Conservation (phyloP, 768 basidiomycete genomes). For the Roridomyces roridus region DNA sequence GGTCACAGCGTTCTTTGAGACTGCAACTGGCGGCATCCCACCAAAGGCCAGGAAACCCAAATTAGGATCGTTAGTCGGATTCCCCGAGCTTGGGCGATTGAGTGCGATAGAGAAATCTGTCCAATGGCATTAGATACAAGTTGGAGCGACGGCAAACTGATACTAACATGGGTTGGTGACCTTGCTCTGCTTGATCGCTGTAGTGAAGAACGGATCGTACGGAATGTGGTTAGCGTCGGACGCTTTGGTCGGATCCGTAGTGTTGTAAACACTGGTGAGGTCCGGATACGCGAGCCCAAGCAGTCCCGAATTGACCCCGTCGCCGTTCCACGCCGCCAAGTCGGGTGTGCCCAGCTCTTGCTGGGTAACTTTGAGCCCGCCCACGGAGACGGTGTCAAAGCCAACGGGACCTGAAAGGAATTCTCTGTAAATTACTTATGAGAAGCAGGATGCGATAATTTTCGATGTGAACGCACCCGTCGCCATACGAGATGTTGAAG, state of each 20-base stretch:
- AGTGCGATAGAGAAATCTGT: conserved; percentile 32
- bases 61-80: conserved; percentile 15
- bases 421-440: conserved; percentile 8
- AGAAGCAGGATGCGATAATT: neutral
- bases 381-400: conserved; percentile 28
- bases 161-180: conserved; percentile 24
- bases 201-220: conserved; percentile 30
- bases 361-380: conserved; percentile 20
- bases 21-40: conserved; percentile 28
- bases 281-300: conserved; percentile 28
- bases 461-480: conserved; percentile 5
- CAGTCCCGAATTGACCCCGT: conserved; percentile 22
- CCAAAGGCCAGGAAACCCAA: conserved; percentile 30
- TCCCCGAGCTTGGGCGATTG: conserved; percentile 21
- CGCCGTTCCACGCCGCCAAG: conserved; percentile 26
- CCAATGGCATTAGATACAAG: neutral
- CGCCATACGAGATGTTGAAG: conserved; percentile 29
- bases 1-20: conserved; percentile 20
- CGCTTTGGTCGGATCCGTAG: conserved; percentile 24
- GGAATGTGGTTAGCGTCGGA: conserved; percentile 13
- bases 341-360: conserved; percentile 26
- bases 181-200: conserved; percentile 24
- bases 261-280: conserved; percentile 25
- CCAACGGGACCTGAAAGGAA: conserved; percentile 27
- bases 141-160: too few relatives aligned